phyloP scores from a whole-genome alignment of 2,329 filamentous ascomycete species.

The Colletotrichum destructivum region DNA sequence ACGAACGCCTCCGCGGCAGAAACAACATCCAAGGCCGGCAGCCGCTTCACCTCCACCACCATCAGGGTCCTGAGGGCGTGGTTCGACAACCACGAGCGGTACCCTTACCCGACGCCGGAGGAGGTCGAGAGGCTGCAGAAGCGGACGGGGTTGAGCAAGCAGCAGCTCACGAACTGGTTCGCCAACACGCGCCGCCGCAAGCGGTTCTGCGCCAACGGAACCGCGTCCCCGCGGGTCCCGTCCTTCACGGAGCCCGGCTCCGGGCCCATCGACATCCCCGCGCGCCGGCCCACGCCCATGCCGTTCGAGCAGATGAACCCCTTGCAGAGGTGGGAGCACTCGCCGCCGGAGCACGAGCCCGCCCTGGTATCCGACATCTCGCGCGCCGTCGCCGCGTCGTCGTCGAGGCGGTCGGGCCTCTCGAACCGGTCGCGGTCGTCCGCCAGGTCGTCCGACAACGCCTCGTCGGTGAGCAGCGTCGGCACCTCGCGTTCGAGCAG shows the following conservation, averaged over 20 bases:
- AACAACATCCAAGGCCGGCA: not conserved
- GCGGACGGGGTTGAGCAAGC: conserved; percentile 72
- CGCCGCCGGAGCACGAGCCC: conserved; percentile 46
- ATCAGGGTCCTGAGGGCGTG: conserved; percentile 72
- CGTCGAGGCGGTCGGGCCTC: not conserved
- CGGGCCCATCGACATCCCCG: conserved; percentile 70
- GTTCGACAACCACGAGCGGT: conserved; percentile 72
- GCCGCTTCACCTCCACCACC: conserved; percentile 38
- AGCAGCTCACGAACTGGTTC: conserved; percentile 80
- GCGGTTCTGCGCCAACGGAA: conserved; percentile 67
- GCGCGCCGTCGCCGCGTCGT: conserved; percentile 42
- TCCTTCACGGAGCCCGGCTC: conserved; percentile 49
- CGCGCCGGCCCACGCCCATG: conserved; percentile 56
- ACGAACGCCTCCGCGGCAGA: not conserved
- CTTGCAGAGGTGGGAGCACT: conserved; percentile 43
- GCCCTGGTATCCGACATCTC: conserved; percentile 45
- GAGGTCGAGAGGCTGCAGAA: conserved; percentile 73
- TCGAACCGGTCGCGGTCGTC: conserved; percentile 40
- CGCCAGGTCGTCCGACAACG: conserved; percentile 46
- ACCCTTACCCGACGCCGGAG: conserved; percentile 77
- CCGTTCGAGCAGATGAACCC: conserved; percentile 41
- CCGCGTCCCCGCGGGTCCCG: conserved; percentile 66
- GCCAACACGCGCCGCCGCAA: conserved; percentile 77
- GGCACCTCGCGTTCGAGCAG: conserved; percentile 37
- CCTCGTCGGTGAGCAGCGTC: conserved; percentile 34